These are phyloP conservation scores for Stramenopiles sp. DNA, from an alignment of 352 stramenopile species.

Conservation along the genomic window DNA sequence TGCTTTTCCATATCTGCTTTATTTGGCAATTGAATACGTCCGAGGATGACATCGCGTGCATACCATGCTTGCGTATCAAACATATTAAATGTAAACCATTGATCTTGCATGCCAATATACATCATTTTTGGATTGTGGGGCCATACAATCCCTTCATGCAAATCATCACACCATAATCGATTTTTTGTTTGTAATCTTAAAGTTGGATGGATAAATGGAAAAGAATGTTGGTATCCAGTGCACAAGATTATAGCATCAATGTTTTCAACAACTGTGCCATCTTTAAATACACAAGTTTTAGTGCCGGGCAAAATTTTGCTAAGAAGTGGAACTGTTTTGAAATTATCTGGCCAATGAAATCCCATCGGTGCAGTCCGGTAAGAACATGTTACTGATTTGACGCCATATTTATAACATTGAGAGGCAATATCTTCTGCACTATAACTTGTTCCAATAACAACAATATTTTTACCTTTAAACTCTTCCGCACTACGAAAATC, in stretches of 20 bases:
- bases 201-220: constrained; percentile 30
- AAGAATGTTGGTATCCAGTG: constrained; percentile 44
- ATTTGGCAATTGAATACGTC: neutral
- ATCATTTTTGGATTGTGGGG: neutral
- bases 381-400: neutral
- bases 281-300: constrained; percentile 6
- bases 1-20: neutral
- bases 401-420: neutral
- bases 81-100: neutral
- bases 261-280: constrained; percentile 20
- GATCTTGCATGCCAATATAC: neutral
- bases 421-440: constrained; percentile 34
- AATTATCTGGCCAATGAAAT: neutral
- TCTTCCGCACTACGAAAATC: constrained; percentile 28
- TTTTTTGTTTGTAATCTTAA: neutral
- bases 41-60: neutral
- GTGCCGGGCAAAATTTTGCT: neutral
- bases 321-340: neutral
- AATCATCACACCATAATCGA: neutral
- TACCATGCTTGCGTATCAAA: neutral
- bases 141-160: neutral
- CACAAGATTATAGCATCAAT: constrained; percentile 40
- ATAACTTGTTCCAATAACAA: constrained; percentile 34
- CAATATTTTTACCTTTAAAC: constrained; percentile 27
- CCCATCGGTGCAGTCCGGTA: neutral